Evolutionary conservation across 176 grass and related monocot species (phyloP).

Genomic region (Otatea glauca): DNA sequence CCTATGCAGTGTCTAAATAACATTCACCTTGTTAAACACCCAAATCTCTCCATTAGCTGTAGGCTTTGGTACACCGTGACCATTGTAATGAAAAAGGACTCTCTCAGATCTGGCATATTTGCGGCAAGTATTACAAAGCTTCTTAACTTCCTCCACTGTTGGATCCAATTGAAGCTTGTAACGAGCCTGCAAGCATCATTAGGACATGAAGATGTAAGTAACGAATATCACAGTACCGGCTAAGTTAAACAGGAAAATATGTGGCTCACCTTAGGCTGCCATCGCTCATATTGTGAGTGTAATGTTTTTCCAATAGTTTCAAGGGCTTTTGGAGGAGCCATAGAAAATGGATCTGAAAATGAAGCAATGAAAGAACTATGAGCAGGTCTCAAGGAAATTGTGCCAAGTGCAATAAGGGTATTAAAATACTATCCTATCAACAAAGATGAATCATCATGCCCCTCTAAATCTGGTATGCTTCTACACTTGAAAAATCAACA

Average conservation of each 20-base stretch:
- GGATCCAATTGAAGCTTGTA: constrained; percentile 98
- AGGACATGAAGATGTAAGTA: constrained; percentile 39
- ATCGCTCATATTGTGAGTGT: constrained; percentile 92
- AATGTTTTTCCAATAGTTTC: constrained; percentile 95
- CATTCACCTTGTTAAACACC: constrained; percentile 96
- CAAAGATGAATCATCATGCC: constrained; percentile 1
- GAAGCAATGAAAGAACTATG: constrained; percentile 38
- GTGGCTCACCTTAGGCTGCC: constrained; percentile 81
- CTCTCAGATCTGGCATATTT: constrained; percentile 98
- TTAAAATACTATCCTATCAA: constrained; percentile 4
- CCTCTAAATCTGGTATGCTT: neutral
- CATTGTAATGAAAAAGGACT: constrained; percentile 99
- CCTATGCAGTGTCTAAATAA: constrained; percentile 10
- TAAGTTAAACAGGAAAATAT: constrained; percentile 3
- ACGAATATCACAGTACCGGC: neutral
- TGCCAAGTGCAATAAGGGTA: neutral
- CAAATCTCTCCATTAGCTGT: constrained; percentile 98
- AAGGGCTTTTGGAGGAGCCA: constrained; percentile 91
- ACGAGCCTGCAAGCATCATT: constrained; percentile 53
- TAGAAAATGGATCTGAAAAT: constrained; percentile 87
- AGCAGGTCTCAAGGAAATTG: constrained; percentile 29
- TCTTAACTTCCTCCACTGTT: constrained; percentile 94
- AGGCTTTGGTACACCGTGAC: constrained; percentile 94
- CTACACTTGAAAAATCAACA: constrained; percentile 22
- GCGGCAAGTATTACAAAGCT: constrained; percentile 90